These are phyloP conservation scores for Haplosporangium gracile DNA, from an alignment of 192 early-diverging fungal genomes.

Conservation along the genomic window DNA sequence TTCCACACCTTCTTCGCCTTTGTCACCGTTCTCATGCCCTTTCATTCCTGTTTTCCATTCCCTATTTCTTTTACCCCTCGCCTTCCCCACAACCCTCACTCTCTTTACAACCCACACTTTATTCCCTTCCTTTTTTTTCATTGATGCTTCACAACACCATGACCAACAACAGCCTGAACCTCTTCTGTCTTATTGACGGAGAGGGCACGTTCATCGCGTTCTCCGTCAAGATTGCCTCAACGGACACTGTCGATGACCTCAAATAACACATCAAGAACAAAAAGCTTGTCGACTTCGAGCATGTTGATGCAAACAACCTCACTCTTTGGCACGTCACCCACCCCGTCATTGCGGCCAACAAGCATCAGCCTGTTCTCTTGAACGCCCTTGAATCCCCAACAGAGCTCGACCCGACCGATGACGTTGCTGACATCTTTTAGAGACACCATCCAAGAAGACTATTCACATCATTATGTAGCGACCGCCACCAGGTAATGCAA, in stretches of 20 bases:
- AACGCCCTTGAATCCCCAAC: not conserved
- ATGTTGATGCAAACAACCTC: not conserved
- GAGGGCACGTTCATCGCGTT: not conserved
- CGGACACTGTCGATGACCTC: no score
- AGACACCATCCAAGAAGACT: not conserved
- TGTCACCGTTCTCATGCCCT: no score
- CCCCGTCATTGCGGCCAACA: not conserved
- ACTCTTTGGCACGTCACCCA: constrained; percentile 4
- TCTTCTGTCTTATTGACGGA: not conserved
- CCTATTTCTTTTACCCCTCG: not conserved
- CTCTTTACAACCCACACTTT: no score
- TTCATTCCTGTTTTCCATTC: no score
- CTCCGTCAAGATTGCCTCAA: not conserved
- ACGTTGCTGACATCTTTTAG: constrained; percentile 11
- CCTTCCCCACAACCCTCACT: not conserved
- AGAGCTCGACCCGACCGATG: constrained; percentile 15
- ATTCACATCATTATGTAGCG: not conserved
- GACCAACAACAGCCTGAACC: not conserved
- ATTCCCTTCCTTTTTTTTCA: not conserved
- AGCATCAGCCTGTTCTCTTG: constrained; percentile 2
- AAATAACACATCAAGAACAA: not conserved
- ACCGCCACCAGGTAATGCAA: no score
- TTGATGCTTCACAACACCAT: not conserved
- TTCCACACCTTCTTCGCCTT: no score
- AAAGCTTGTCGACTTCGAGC: not conserved